Base-by-base conservation (phyloP, 306 rosid genomes). In the Carpinus viminea region DNA sequence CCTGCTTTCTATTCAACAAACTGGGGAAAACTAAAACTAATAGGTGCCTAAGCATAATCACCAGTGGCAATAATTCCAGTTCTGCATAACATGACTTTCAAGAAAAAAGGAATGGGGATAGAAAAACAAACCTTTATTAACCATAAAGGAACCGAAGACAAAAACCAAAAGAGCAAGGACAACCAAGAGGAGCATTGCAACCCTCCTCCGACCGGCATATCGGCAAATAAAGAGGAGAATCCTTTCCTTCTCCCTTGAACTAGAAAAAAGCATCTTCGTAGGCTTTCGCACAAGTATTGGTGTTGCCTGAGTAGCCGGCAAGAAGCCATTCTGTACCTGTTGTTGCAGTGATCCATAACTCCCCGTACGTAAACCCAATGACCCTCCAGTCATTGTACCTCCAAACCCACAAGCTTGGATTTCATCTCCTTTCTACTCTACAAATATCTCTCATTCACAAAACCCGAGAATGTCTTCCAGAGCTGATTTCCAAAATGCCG, bases 241-340 rank as follows among this genome's bases (percentile, higher is more conserved):
- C 86, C 93, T 92, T 85, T 95, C 98, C 89, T 90, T 95, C 80
- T 91, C 98, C 77, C 89, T 91, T 50, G 87, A 80, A 84, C 85
- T 80, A 47, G 89, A 81, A 78, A 90, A 88, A 77, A 81, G 83
- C 81, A 85, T 52, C 92, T 86, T 94, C 55, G 97, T 79, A 83
- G 92, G 69, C 89, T 91, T 92, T 77, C 96, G 97, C 74, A 75
- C 74, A 60, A 90, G 88, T 46, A 12, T 24, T 16, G 86, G 72
- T 16, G 78, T 59, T 12, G 84, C 53, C 65, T 75, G 84, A 79
- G n/a, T 47, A 77, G 24, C 48, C 60, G 75, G 88, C 74, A 74
- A 82, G 50, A 83, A 65, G 51, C 90, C 92, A 80, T 89, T 94
- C 81, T 86, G 94, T 66, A 79, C 75, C 51, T 84, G 88, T 28